phyloP scores from a whole-genome alignment of 163 green algal species.

The Prototheca stagnorum region DNA sequence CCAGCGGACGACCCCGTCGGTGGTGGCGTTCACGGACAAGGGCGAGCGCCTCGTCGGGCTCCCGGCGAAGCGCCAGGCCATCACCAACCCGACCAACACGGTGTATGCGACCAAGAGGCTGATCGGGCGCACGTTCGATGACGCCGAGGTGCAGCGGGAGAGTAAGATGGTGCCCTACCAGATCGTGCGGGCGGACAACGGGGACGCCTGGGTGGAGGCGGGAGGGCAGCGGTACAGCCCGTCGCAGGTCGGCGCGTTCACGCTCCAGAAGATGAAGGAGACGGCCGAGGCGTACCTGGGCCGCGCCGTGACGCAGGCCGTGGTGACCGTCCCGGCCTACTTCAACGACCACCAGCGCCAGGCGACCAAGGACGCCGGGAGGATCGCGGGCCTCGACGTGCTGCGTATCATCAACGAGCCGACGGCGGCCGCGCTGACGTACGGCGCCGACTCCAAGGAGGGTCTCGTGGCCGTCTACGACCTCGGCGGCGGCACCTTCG shows the following conservation, averaged over 20 bases:
- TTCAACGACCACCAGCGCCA: slow-evolving; percentile 97
- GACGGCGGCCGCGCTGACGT: slow-evolving; percentile 84
- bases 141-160: slow-evolving; percentile 80
- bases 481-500: slow-evolving; percentile 90
- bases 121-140: slow-evolving; percentile 84
- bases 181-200: slow-evolving; percentile 74
- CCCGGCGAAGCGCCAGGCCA: slow-evolving; percentile 81
- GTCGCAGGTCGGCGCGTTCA: slow-evolving; percentile 83
- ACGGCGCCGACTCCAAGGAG: slow-evolving; percentile 89
- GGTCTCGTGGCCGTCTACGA: slow-evolving; percentile 76
- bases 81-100: slow-evolving; percentile 97
- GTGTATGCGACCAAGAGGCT: slow-evolving; percentile 97
- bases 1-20: slow-evolving; percentile 80
- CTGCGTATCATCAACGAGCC: slow-evolving; percentile 98
- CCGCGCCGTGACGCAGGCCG: slow-evolving; percentile 66
- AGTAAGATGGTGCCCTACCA: slow-evolving; percentile 96
- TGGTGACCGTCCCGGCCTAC: slow-evolving; percentile 84
- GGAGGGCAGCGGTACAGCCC: slow-evolving; percentile 65
- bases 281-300: slow-evolving; percentile 86
- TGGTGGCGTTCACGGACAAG: slow-evolving; percentile 90
- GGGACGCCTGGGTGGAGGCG: slow-evolving; percentile 90
- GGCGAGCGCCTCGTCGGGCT: slow-evolving; percentile 73
- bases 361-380: slow-evolving; percentile 80
- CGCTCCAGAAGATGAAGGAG: slow-evolving; percentile 92
- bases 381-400: slow-evolving; percentile 78